Percentiles rank a stretch among this genome's conserved stretches.
Evolutionary conservation across 1,284 basidiomycete species (phyloP).

Genomic region (Microstroma glucosiphilum): DNA sequence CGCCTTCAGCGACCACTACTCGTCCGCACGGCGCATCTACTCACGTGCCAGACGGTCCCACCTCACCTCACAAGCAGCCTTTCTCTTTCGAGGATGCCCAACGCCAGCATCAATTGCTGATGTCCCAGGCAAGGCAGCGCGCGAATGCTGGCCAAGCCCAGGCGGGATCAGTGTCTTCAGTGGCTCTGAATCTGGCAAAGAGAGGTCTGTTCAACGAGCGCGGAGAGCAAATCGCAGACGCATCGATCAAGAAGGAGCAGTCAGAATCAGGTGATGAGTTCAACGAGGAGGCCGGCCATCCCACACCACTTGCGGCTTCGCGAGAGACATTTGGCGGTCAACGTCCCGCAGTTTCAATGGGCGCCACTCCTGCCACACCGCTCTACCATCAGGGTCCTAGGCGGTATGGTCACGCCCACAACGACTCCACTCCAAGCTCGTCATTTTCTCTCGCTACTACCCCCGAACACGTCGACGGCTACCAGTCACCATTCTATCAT

Average conservation of each 20-base stretch:
- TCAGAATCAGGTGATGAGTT: background rate
- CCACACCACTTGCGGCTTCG: constrained; percentile 1
- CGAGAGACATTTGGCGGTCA: background rate
- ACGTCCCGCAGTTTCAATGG: background rate
- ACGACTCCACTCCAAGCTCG: constrained; percentile 4
- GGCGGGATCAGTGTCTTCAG: too few relatives aligned
- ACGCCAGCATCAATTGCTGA: too few relatives aligned
- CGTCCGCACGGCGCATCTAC: too few relatives aligned
- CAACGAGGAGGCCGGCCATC: background rate
- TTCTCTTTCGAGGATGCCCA: too few relatives aligned
- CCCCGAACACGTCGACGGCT: background rate
- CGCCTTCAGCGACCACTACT: too few relatives aligned
- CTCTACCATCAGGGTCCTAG: background rate
- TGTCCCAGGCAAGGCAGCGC: too few relatives aligned
- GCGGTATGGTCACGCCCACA: background rate
- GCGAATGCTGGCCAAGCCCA: too few relatives aligned
- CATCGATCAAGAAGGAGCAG: too few relatives aligned
- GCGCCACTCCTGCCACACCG: background rate
- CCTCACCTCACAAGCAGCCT: too few relatives aligned
- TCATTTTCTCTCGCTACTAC: constrained; percentile 2
- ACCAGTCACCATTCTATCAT: too few relatives aligned
- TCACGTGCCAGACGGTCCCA: too few relatives aligned
- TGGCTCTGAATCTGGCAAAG: background rate
- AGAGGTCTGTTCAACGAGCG: background rate
- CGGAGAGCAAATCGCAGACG: too few relatives aligned